Conservation (phyloP, 2,329 filamentous ascomycete species). For the Hyphodiscus sp. region DNA sequence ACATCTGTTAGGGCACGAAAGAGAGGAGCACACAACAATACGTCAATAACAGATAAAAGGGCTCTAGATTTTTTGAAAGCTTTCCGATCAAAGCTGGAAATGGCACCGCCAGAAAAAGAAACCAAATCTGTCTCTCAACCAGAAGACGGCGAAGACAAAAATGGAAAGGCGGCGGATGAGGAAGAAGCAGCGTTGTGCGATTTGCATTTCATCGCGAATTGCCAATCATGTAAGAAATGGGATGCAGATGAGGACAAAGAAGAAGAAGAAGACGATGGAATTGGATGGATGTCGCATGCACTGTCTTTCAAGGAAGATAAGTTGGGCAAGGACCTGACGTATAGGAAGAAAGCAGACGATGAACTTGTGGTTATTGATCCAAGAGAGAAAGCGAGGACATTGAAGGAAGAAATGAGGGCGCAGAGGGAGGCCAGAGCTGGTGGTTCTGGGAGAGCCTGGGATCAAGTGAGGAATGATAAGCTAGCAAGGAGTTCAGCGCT, state of each 20-base stretch:
- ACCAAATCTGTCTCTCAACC: constrained; percentile 22
- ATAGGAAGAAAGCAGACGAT: constrained; percentile 86
- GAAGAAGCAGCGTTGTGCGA: constrained; percentile 78
- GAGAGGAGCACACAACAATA: constrained; percentile 52
- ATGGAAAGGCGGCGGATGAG: constrained; percentile 39
- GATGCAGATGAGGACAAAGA: constrained; percentile 47
- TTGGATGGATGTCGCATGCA: constrained; percentile 79
- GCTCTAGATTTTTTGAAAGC: constrained; percentile 66
- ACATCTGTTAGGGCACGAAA: constrained; percentile 67
- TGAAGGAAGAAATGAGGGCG: constrained; percentile 58
- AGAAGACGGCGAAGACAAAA: constrained; percentile 20
- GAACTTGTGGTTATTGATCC: constrained; percentile 92
- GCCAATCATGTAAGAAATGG: constrained; percentile 86
- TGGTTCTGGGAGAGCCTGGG: constrained; percentile 51
- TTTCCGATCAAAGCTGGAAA: constrained; percentile 73
- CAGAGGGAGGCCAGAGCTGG: constrained; percentile 46
- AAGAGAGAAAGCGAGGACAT: constrained; percentile 68
- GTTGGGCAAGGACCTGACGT: constrained; percentile 82
- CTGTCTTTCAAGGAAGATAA: constrained; percentile 85
- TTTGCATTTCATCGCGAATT: constrained; percentile 91
- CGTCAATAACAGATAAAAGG: constrained; percentile 49
- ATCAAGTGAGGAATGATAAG: constrained; percentile 51
- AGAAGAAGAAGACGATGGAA: constrained; percentile 51
- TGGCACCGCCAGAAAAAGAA: constrained; percentile 37
- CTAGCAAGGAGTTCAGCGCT: constrained; percentile 47